phyloP scores from a whole-genome alignment of 139 green algal genomes.

The Chlorella sp. region DNA sequence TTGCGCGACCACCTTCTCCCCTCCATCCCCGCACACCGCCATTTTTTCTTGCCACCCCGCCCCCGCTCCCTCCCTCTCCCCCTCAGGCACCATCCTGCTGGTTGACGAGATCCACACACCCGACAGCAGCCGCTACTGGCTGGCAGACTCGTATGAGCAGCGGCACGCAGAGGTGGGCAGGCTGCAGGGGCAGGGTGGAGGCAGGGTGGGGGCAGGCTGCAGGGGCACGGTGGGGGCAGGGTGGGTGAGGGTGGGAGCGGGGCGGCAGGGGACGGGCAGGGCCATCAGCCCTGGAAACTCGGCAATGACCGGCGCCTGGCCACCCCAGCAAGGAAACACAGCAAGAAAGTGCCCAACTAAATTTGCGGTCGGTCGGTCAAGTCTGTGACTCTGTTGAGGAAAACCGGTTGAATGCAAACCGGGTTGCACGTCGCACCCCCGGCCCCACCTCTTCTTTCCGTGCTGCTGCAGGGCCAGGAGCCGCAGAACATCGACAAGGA shows the following conservation, averaged over 20 bases:
- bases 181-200: background rate
- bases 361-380: no score
- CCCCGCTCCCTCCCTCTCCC: no score
- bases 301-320: no score
- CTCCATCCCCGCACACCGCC: background rate
- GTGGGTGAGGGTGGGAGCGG: no score
- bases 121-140: slow-evolving; percentile 94
- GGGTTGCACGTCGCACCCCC: background rate
- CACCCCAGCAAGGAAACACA: no score
- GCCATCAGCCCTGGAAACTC: no score
- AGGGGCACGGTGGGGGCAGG: background rate
- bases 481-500: slow-evolving; percentile 99
- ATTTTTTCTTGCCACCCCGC: background rate
- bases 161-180: slow-evolving; percentile 64
- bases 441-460: background rate
- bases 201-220: no score
- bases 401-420: background rate
- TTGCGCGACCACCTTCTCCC: background rate
- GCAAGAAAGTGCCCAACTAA: no score
- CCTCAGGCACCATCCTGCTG: slow-evolving; percentile 69
- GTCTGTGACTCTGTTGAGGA: no score
- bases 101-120: slow-evolving; percentile 97
- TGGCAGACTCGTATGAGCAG: slow-evolving; percentile 86
- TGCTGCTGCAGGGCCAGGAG: slow-evolving; percentile 13
- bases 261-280: no score